Conservation (phyloP, 2,329 filamentous ascomycete species). For the Tolypocladium ovalisporum region DNA sequence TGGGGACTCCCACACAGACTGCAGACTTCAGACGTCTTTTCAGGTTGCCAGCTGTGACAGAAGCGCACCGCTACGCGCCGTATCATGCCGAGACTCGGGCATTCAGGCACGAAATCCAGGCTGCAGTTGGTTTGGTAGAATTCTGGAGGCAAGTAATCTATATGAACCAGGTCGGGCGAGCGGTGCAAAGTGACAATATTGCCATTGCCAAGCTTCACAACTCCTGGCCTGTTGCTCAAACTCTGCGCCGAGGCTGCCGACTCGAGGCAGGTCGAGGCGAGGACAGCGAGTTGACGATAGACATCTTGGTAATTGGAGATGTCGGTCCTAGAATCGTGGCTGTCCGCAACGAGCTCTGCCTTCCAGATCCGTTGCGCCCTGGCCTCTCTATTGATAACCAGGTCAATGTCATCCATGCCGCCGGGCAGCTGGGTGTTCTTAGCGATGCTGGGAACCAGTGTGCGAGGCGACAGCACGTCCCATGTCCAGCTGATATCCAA, state of each 20-base stretch:
- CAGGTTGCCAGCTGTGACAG: conserved; percentile 28
- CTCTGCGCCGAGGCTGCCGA: conserved; percentile 10
- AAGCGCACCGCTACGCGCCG: conserved; percentile 30
- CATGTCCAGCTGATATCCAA: conserved; percentile 12
- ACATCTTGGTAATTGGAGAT: conserved; percentile 20
- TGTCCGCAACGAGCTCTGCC: background rate
- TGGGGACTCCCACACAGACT: conserved; percentile 21
- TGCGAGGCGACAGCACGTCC: conserved; percentile 4
- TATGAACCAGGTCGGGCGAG: conserved; percentile 19
- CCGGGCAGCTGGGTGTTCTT: background rate
- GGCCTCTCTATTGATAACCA: conserved; percentile 10
- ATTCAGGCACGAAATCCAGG: conserved; percentile 15
- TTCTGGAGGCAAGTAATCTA: conserved; percentile 22
- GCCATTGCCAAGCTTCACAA: conserved; percentile 14
- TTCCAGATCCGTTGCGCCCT: background rate
- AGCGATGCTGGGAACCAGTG: background rate
- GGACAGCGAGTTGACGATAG: conserved; percentile 14
- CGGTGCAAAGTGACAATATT: conserved; percentile 17
- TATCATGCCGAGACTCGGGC: conserved; percentile 19
- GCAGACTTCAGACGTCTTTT: conserved; percentile 15
- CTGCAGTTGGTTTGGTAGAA: conserved; percentile 15
- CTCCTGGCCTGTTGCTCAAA: conserved; percentile 9
- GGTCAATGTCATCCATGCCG: conserved; percentile 1
- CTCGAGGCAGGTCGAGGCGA: conserved; percentile 17
- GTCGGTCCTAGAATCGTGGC: conserved; percentile 10